Evolutionary conservation across 129 eudicot genomes (phyloP), one percentile per base, ranked within the genome.

Genomic region (Flaveria ramosissima): DNA sequence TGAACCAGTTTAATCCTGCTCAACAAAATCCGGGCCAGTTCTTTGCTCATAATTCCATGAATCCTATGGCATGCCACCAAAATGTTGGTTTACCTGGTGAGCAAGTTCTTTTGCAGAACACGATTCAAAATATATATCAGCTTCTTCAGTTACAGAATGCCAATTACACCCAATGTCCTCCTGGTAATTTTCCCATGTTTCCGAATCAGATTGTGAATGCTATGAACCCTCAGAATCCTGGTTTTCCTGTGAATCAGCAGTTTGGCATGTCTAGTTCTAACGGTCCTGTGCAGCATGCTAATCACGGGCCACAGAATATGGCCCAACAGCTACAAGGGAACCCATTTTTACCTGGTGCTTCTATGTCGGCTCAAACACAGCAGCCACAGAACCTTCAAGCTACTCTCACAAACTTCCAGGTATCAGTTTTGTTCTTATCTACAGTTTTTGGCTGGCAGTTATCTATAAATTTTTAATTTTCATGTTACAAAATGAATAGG

Each of bases 121-220:
- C 88, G 36, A 76, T 78, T 70, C 88, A 81, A 61, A 83, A 84
- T 68, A 78, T 85, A 70, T 80, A 69, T 61, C 90, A 81, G 65
- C 83, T 86, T 77, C 78, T 81, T 4, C 86, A 82, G 21, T 78
- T 90, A 83, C 87, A 83, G 10, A 72, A 84, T 84, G 56, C 68
- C 5, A 82, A 84, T 85, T 59, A 59, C 55, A 67, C 84, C 23
- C 84, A 83, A 72, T 53, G 26, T 55, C 70, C 60, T 78, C 84
- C 86, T 9, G 75, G 46, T 45, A 70, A 51, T 70, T 20, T 78
- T 32, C 85, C 77, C 20, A 52, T 81, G 82, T 52, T 78, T 26
- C 83, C 68, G 52, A 81, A 77, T 79, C 81, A 81, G 77, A 77
- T 84, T 23, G 45, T 66, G 13, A 78, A 75, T 73, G 79, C 52